Base-by-base conservation (phyloP, 371 early-diverging fungal genomes). In the Neoconidiobolus thromboides region DNA sequence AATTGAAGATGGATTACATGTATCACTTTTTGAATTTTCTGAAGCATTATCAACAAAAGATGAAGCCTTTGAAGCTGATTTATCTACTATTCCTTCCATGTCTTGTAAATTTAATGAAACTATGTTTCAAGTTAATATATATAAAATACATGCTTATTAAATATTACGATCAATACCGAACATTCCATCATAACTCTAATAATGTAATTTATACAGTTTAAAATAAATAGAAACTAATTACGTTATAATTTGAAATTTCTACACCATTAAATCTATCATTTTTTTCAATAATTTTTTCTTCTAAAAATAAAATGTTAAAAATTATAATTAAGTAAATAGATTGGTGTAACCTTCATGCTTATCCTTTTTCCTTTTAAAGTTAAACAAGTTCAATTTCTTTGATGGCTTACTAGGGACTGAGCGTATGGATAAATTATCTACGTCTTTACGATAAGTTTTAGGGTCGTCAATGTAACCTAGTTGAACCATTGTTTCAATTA, bases 11-110 rank as follows among this genome's bases (percentile, higher is more conserved):
- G 26, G 26, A 26, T 26, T 26, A 26, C 26, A 26, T n/a, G 6
- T 54, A 3, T 54, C 36, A 6, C 3, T 12, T 9, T 37, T 41
- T 6, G 12, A 10, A 44, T 3, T 26, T 6, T 58, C 58, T 12
- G 6, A 2, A 10, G 26, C 26, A 26, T 26, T 26, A 26, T 58
- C 58, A 36, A 9, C n/a, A 2, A 47, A 10, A 4, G 38, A 37
- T 6, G 58, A n/a, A 48, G 58, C 2, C 14, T 47, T 15, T 7
- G 6, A 10, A 5, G 38, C 48, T 12, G 6, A 36, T 4, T 47
- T 47, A 36, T 58, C 37, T 10, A 48, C 58, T 4, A 58, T 58
- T 6, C 58, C 48, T n/a, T 58, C 58, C 58, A 58, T 46, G 2
- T 41, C 46, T 7, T 46, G 48, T 3, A 48, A 38, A 39, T 58